These are phyloP conservation scores for Sugiyamaella lignohabitans DNA, from an alignment of 805 yeast species.

Conservation along the genomic window DNA sequence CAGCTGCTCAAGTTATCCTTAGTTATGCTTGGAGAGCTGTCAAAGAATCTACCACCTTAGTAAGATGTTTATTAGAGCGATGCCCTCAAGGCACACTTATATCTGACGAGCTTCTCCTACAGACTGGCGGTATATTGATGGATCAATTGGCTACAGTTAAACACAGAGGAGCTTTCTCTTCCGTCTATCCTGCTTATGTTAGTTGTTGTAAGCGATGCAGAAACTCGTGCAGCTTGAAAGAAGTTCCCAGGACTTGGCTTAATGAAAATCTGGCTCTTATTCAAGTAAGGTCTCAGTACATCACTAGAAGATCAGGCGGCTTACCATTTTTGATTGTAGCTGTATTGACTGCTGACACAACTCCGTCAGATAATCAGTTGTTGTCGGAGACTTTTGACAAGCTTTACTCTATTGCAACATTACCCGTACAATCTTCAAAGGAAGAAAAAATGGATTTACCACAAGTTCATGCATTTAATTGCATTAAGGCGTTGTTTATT, in stretches of 20 bases:
- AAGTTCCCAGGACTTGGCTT: conserved; percentile 53
- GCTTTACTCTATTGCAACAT: conserved; percentile 49
- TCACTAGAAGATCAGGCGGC: conserved; percentile 90
- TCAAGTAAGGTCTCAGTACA: conserved; percentile 53
- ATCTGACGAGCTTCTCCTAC: conserved; percentile 26
- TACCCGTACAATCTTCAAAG: conserved; percentile 41
- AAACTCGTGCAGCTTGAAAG: conserved; percentile 28
- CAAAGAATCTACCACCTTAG: conserved; percentile 61
- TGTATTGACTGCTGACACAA: conserved; percentile 49
- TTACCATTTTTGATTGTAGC: conserved; percentile 75
- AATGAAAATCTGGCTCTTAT: conserved; percentile 46
- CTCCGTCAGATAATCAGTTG: conserved; percentile 32
- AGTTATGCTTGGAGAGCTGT: conserved; percentile 79
- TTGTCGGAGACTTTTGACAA: conserved; percentile 45
- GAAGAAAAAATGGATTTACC: conserved; percentile 66
- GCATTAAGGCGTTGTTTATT: conserved; percentile 65
- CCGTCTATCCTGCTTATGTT: conserved; percentile 76
- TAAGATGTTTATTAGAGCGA: conserved; percentile 40
- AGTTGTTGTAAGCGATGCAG: conserved; percentile 57
- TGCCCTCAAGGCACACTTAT: conserved; percentile 26
- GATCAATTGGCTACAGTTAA: conserved; percentile 66
- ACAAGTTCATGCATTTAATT: conserved; percentile 90
- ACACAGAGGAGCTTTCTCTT: conserved; percentile 88
- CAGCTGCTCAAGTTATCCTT: conserved; percentile 38
- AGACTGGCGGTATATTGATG: conserved; percentile 49